Conservation (phyloP, 192 early-diverging fungal species). For the Anaeromyces robustus region DNA sequence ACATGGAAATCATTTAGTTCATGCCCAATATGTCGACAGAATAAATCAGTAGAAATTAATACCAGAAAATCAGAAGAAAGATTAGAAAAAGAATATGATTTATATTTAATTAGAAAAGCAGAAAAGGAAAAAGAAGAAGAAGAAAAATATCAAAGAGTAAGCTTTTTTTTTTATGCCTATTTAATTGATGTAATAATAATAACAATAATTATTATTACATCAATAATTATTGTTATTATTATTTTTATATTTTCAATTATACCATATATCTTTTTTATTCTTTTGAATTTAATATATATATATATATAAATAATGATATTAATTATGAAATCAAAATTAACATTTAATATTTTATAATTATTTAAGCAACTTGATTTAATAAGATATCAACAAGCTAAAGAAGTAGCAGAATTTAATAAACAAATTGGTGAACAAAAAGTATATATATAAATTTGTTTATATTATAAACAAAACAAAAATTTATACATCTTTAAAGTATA, state of each 20-base stretch:
- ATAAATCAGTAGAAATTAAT: background rate
- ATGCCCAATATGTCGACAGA: background rate
- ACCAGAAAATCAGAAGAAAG: background rate
- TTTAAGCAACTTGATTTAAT: background rate
- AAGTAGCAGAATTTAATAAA: background rate
- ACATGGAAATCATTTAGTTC: background rate
- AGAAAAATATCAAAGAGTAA: background rate
- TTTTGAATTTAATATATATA: too few relatives aligned
- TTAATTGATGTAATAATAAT: too few relatives aligned
- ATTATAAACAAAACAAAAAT: too few relatives aligned
- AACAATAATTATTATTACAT: too few relatives aligned
- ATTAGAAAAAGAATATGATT: background rate
- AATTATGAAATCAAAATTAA: too few relatives aligned
- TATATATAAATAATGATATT: too few relatives aligned
- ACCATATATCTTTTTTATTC: too few relatives aligned
- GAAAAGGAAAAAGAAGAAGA: background rate
- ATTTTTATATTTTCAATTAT: too few relatives aligned
- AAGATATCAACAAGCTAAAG: background rate
- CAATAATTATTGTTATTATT: too few relatives aligned
- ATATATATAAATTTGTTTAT: too few relatives aligned
- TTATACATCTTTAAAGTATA: too few relatives aligned
- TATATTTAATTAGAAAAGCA: background rate
- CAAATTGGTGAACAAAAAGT: background rate
- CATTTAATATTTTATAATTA: background rate
- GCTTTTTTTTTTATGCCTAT: background rate